phyloP scores from a whole-genome alignment of 805 yeast species.

The Pichia heedii region DNA sequence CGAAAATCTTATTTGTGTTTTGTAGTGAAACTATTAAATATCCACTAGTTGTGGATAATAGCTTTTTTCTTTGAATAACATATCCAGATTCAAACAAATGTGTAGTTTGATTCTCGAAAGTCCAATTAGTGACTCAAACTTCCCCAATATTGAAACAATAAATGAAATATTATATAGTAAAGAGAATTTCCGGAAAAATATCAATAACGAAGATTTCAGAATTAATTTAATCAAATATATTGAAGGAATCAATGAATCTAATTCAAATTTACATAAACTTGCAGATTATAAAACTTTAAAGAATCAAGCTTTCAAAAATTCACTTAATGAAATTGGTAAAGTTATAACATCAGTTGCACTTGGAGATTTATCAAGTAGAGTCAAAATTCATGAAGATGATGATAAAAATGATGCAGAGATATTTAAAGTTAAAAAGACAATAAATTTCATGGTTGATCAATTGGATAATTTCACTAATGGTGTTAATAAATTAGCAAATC shows the following conservation, averaged over 20 bases:
- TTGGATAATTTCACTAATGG: constrained; percentile 72
- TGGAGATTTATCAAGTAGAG: constrained; percentile 81
- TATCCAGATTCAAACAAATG: too few relatives aligned
- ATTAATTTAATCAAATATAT: constrained; percentile 12
- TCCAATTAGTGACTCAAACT: neutral
- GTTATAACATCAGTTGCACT: constrained; percentile 83
- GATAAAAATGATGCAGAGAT: constrained; percentile 57
- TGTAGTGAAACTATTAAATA: too few relatives aligned
- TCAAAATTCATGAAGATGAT: constrained; percentile 61
- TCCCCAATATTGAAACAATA: neutral
- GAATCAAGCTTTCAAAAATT: constrained; percentile 62
- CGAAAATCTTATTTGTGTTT: too few relatives aligned
- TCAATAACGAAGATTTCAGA: constrained; percentile 16
- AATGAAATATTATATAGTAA: constrained; percentile 15
- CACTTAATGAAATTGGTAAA: constrained; percentile 71
- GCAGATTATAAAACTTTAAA: constrained; percentile 29
- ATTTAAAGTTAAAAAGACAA: constrained; percentile 67
- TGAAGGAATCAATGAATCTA: constrained; percentile 12
- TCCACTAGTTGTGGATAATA: too few relatives aligned
- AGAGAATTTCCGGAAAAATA: constrained; percentile 10
- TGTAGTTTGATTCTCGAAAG: neutral
- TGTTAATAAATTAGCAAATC: constrained; percentile 80
- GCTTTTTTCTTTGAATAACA: too few relatives aligned
- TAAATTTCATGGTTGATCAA: constrained; percentile 86
- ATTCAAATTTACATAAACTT: constrained; percentile 10